Evolutionary conservation across 306 rosid genomes (phyloP), one percentile per base, ranked within the genome.

Genomic region (Trifolium repens): DNA sequence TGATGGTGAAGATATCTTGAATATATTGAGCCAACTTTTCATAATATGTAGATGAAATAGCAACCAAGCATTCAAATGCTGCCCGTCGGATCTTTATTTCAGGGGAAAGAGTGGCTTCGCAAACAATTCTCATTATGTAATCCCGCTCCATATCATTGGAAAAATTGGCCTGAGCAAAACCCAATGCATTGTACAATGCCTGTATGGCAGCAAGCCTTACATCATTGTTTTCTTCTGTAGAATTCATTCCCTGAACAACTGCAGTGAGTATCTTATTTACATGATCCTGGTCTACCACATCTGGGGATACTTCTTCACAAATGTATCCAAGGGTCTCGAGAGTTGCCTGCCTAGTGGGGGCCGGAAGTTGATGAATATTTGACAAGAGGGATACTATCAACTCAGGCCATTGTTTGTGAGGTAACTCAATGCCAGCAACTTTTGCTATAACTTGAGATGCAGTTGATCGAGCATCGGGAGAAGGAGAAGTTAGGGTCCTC

Each of bases 251-350:
- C 88, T 89, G 96, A 67, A 89, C 97, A 39, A 93, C 91, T n/a
- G 97, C 88, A 8, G 97, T 87, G 70, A 88, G 94, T 83, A 88
- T 91, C 84, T 85, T 89, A 85, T 89, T 91, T 80, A 91, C 97
- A 46, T 93, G 91, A 39, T 83, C 91, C 85, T 88, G 91, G 6
- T 88, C 97, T 54, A 91, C 83, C 74, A 72, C 86, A 59, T 89
- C 93, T 0, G 96, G 87, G 42, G 96, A 93, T 9, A 93, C 93
- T 88, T 93, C 97, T 83, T 93, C 97, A 27, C 98, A 93, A 40
- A 93, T 83, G 85, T 93, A 93, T 59, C 98, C 98, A 84, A 93
- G 96, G 60, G 97, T 88, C 81, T 93, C 98, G 63, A 93, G 94
- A 37, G 96, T 91, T 50, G 98, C 93, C 80, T 93, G 98, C 78